phyloP scores from a whole-genome alignment of 352 stramenopile species.

The Discostella stelligera region DNA sequence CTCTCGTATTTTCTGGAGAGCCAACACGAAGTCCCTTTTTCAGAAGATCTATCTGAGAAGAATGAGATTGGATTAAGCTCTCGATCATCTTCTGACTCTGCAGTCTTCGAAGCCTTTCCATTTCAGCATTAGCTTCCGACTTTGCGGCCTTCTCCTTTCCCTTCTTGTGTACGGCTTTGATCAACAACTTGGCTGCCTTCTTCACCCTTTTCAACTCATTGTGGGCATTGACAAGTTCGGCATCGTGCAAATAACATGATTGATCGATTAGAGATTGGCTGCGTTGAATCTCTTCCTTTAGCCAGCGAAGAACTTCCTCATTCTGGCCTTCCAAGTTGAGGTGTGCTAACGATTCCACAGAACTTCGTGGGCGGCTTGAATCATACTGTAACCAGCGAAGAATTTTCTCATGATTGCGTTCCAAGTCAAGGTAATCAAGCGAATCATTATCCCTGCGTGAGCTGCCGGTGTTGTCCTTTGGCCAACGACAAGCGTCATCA shows the following conservation, averaged over 20 bases:
- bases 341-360: constrained; percentile 16
- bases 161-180: constrained; percentile 51
- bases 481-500: too few species aligned
- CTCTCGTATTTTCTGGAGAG: background rate
- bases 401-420: background rate
- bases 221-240: constrained; percentile 47
- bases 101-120: constrained; percentile 34
- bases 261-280: constrained; percentile 46
- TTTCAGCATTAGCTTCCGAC: constrained; percentile 40
- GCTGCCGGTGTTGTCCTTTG: background rate
- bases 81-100: constrained; percentile 45
- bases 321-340: constrained; percentile 48
- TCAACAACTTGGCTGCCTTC: constrained; percentile 45
- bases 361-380: constrained; percentile 5
- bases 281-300: constrained; percentile 54
- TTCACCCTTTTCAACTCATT: constrained; percentile 51
- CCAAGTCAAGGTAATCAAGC: background rate
- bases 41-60: constrained; percentile 40
- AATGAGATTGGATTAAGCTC: constrained; percentile 49
- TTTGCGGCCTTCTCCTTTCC: constrained; percentile 50
- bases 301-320: constrained; percentile 49
- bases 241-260: constrained; percentile 44
- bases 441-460: background rate
- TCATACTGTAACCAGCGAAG: constrained; percentile 11
- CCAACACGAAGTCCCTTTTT: constrained; percentile 26